phyloP scores from a whole-genome alignment of 768 basidiomycete genomes.

The Tubosaeta sp. region DNA sequence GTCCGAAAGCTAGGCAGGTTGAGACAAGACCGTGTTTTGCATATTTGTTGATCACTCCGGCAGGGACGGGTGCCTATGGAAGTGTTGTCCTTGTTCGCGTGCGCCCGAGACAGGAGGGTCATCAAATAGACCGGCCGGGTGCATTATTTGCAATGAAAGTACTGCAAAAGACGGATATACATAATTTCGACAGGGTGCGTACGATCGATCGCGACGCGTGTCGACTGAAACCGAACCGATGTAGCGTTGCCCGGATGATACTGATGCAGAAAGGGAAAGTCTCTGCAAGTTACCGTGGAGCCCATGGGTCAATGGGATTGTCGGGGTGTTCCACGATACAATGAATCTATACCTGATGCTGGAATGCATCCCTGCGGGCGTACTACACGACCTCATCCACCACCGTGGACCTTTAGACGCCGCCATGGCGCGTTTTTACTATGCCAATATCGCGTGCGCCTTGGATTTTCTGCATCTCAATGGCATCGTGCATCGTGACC shows the following conservation, averaged over 20 bases:
- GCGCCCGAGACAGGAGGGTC: conserved; percentile 25
- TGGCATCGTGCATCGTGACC: conserved; percentile 48
- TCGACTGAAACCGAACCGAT: background rate
- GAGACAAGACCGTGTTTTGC: background rate
- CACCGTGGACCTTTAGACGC: conserved; percentile 30
- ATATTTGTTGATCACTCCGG: conserved; percentile 1
- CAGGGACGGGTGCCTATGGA: conserved; percentile 41
- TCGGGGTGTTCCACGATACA: conserved; percentile 44
- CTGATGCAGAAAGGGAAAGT: conserved; percentile 39
- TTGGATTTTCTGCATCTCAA: conserved; percentile 43
- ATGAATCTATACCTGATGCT: conserved; percentile 47
- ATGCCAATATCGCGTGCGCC: conserved; percentile 48
- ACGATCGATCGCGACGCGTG: background rate
- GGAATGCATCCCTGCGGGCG: conserved; percentile 47
- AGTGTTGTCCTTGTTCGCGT: conserved; percentile 40
- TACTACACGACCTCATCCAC: conserved; percentile 37
- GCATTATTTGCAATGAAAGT: conserved; percentile 47
- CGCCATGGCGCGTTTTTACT: conserved; percentile 44
- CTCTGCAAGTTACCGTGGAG: conserved; percentile 48
- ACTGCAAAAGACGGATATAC: conserved; percentile 33
- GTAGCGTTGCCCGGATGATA: conserved; percentile 27
- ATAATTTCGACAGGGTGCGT: conserved; percentile 30
- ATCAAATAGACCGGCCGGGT: conserved; percentile 33
- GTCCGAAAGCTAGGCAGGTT: conserved; percentile 37
- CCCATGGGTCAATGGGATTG: conserved; percentile 47